Base-by-base conservation (phyloP, 2,329 filamentous ascomycete genomes). In the Juglanconis oblonga region DNA sequence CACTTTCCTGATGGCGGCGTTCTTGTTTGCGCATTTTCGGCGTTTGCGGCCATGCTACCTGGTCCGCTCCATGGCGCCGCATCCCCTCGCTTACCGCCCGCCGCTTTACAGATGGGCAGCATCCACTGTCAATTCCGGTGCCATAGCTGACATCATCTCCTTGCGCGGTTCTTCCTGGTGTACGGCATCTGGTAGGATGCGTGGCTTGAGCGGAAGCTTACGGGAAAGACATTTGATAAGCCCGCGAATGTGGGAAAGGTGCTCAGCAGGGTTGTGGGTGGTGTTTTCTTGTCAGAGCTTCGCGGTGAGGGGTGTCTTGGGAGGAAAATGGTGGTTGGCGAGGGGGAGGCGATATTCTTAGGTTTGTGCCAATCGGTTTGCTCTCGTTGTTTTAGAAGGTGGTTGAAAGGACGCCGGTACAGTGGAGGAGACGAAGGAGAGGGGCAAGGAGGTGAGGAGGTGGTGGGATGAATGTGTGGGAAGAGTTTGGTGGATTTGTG, bases 121-220 rank as follows among this genome's bases (percentile, higher is more conserved):
- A 74, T 77, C 6, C n/a, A n/a, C n/a, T 67, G 75, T 29, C 64
- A 65, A 10, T 78, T 78, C 65, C 77, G 76, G 76, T 74, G 72
- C 6, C 77, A 76, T 53, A 76, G 76, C 29, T 78, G 76, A 76
- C 76, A 78, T 64, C 68, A 76, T 5, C 66, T 78, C 0, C 78
- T 78, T 57, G 76, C 76, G 2, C 69, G 76, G 8, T 64, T 78
- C 17, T 78, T 78, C 62, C 68, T 77, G 5, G 76, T 78, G 4
- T 78, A 76, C 58, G 76, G 76, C 5, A 72, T 78, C 11, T 78
- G 76, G 76, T 76, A 76, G 2, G 75, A 76, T 3, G 74, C 77
- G 62, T 77, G 73, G 72, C 13, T 74, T 0, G 76, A 78, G 65
- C 65, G 74, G 10, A 76, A 69, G 58, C 48, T 78, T 24, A 70